Conservation (phyloP, 805 yeast genomes). For the Saccharomycopsis amapae region DNA sequence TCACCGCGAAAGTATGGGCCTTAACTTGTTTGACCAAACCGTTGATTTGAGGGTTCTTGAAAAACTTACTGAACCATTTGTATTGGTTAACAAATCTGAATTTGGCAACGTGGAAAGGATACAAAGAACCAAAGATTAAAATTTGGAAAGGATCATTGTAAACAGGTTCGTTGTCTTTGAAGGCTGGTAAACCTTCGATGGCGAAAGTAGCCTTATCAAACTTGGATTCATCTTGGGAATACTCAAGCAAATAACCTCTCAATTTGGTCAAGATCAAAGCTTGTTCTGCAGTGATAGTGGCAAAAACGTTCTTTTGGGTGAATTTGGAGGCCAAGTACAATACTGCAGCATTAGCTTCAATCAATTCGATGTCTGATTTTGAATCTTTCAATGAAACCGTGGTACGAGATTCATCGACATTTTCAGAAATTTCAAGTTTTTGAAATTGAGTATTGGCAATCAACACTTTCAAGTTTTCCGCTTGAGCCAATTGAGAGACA, state of each 20-base stretch:
- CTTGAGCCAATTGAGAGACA: conserved; percentile 7
- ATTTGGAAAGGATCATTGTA: conserved; percentile 32
- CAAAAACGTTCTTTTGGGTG: conserved; percentile 6
- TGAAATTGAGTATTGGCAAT: conserved; percentile 15
- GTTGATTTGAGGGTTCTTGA: conserved; percentile 11
- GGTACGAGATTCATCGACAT: conserved; percentile 23
- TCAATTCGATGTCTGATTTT: conserved; percentile 38
- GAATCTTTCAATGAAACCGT: conserved; percentile 26
- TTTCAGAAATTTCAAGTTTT: not conserved
- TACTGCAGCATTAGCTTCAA: conserved; percentile 51
- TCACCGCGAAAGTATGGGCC: conserved; percentile 5
- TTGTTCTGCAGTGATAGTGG: conserved; percentile 4
- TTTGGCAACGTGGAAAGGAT: conserved; percentile 28
- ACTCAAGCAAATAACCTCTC: conserved; percentile 7
- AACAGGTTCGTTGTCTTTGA: conserved; percentile 14
- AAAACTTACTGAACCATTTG: conserved; percentile 20
- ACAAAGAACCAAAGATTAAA: conserved; percentile 40
- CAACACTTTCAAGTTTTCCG: conserved; percentile 19
- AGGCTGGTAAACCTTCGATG: conserved; percentile 16
- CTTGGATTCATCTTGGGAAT: conserved; percentile 25
- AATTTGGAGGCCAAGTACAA: conserved; percentile 39
- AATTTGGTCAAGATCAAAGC: conserved; percentile 5
- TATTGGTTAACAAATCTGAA: conserved; percentile 16
- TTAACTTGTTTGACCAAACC: conserved; percentile 14
- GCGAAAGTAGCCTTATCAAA: conserved; percentile 28